Conservation (phyloP, 495 filamentous ascomycete genomes). For the Lentithecium fluviatile region DNA sequence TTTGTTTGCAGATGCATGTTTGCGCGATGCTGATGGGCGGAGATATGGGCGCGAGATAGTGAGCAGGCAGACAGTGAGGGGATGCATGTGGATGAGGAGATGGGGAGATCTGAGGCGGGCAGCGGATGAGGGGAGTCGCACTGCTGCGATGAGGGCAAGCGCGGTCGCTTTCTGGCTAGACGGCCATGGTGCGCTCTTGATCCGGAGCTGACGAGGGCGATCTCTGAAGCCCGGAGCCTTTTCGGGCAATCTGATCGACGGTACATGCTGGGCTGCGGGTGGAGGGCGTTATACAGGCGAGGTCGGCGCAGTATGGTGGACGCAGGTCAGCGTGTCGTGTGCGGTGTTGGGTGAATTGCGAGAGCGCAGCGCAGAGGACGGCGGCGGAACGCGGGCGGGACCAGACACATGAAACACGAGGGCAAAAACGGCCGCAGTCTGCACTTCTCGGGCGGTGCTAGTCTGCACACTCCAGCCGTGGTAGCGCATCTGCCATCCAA, state of each 20-base stretch:
- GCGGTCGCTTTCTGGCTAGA: neutral
- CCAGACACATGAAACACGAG: no score
- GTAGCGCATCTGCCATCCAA: no score
- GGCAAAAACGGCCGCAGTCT: no score
- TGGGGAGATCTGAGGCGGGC: neutral
- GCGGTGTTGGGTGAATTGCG: neutral
- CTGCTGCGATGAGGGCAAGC: neutral
- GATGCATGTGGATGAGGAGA: neutral
- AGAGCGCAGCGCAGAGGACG: no score
- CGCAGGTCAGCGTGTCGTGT: neutral
- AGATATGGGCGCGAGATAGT: neutral
- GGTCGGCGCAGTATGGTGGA: no score
- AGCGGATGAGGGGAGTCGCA: neutral
- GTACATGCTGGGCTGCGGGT: neutral
- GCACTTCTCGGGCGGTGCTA: no score
- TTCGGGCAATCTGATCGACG: slow-evolving; percentile 16
- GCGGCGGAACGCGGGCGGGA: no score
- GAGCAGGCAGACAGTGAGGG: neutral
- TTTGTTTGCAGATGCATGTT: slow-evolving; percentile 17
- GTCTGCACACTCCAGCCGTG: no score
- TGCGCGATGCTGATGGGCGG: neutral
- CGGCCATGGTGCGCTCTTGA: neutral
- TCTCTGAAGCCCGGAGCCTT: slow-evolving; percentile 2
- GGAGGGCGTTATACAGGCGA: no score
- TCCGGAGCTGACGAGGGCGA: neutral